Percentiles rank a stretch among this genome's conserved stretches.
These are phyloP conservation scores for maize (Zea mays) DNA, from an alignment of 176 grass and related monocot species.

Conservation along the genomic window DNA sequence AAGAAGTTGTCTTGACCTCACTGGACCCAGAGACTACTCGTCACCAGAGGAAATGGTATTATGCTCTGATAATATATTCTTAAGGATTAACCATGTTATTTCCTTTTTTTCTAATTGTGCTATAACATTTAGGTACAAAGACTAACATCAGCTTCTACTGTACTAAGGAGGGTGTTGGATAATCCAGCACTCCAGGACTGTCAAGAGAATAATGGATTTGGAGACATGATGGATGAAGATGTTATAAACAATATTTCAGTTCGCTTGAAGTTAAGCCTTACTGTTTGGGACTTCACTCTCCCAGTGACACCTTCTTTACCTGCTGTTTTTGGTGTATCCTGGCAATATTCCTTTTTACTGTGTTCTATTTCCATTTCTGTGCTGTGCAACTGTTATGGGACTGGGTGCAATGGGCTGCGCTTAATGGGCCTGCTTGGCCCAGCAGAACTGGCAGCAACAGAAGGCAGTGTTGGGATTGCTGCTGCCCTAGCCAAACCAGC, in stretches of 20 bases:
- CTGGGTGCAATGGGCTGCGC: neutral
- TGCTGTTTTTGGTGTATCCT: conserved; percentile 99
- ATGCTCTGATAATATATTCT: conserved; percentile 36
- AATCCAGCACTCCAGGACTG: conserved; percentile 69
- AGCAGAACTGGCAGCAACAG: neutral
- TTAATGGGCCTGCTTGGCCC: neutral
- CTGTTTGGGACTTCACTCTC: conserved; percentile 98
- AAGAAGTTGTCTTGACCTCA: conserved; percentile 66
- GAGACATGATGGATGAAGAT: conserved; percentile 98
- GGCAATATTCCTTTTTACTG: conserved; percentile 33
- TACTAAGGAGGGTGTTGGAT: conserved; percentile 65
- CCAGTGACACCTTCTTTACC: conserved; percentile 90
- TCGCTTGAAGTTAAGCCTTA: conserved; percentile 75
- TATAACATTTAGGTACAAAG: conserved; percentile 60
- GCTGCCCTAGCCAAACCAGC: neutral
- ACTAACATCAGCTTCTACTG: conserved; percentile 55
- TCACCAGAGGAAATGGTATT: conserved; percentile 82
- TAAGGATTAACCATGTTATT: conserved; percentile 20
- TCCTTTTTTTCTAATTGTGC: conserved; percentile 37
- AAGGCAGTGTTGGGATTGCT: neutral
- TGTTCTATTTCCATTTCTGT: conserved; percentile 23
- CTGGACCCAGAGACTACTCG: conserved; percentile 64
- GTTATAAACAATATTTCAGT: conserved; percentile 72
- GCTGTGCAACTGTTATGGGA: neutral
- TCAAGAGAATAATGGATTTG: conserved; percentile 61